phyloP scores from a whole-genome alignment of 2,329 filamentous ascomycete genomes.

The Elsinoe fawcettii region DNA sequence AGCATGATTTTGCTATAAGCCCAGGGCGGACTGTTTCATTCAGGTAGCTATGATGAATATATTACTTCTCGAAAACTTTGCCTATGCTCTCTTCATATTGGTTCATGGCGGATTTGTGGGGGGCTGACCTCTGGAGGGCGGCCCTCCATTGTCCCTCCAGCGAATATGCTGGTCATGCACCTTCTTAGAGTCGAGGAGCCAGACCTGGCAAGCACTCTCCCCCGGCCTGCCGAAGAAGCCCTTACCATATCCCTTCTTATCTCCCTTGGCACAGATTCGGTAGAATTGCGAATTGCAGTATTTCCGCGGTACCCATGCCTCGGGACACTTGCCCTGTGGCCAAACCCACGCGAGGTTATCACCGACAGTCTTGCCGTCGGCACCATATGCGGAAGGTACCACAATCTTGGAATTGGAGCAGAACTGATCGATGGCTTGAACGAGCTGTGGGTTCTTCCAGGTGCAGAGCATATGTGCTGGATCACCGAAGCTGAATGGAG shows the following conservation, averaged over 20 bases:
- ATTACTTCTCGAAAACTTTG: background rate
- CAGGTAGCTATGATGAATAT: background rate
- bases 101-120: background rate
- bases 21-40: background rate
- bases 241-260: background rate
- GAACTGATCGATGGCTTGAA: slow-evolving; percentile 7
- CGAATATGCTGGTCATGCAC: slow-evolving; percentile 1
- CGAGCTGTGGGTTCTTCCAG: slow-evolving; percentile 11
- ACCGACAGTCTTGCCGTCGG: slow-evolving; percentile 5
- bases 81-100: too few relatives aligned
- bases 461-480: slow-evolving; percentile 17
- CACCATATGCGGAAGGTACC: slow-evolving; percentile 4
- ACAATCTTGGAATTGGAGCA: background rate
- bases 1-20: background rate
- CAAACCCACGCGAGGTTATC: slow-evolving; percentile 3
- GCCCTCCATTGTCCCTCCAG: slow-evolving; percentile 5
- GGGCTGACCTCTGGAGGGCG: background rate
- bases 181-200: slow-evolving; percentile 6
- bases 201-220: slow-evolving; percentile 3
- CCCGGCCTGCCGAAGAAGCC: slow-evolving; percentile 4
- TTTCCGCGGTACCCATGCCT: background rate
- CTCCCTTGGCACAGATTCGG: background rate
- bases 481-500: slow-evolving; percentile 27
- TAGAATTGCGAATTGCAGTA: slow-evolving; percentile 10
- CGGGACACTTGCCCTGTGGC: slow-evolving; percentile 4